These are phyloP conservation scores for Xerocomellus amylosporus DNA, from an alignment of 768 basidiomycete species.

Conservation along the genomic window DNA sequence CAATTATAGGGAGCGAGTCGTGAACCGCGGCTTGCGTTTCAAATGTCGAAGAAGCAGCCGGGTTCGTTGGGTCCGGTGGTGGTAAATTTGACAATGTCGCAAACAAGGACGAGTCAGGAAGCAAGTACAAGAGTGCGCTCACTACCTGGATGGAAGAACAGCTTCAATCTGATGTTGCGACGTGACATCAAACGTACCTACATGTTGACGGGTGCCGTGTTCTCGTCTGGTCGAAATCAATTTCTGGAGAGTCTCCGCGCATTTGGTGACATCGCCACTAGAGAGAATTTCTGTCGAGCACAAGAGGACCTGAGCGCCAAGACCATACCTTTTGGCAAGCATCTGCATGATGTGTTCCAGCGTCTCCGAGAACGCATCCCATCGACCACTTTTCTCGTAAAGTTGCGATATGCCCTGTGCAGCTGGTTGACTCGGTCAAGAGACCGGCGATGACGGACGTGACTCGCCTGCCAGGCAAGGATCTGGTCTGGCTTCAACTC, in stretches of 20 bases:
- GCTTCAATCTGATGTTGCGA: background rate
- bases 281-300: background rate
- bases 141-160: slow-evolving; percentile 50
- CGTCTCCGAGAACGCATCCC: slow-evolving; percentile 54
- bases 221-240: slow-evolving; percentile 60
- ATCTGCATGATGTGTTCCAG: slow-evolving; percentile 57
- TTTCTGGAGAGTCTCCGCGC: slow-evolving; percentile 79
- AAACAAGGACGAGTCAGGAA: slow-evolving; percentile 71
- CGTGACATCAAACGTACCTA: slow-evolving; percentile 22
- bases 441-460: slow-evolving; percentile 4
- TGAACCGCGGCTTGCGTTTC: slow-evolving; percentile 60
- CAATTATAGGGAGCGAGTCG: slow-evolving; percentile 65
- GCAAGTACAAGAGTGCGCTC: slow-evolving; percentile 60
- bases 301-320: background rate
- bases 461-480: slow-evolving; percentile 80
- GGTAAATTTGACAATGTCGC: slow-evolving; percentile 63
- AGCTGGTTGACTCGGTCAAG: slow-evolving; percentile 2
- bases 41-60: slow-evolving; percentile 57
- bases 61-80: slow-evolving; percentile 72
- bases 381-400: slow-evolving; percentile 62
- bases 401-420: slow-evolving; percentile 67
- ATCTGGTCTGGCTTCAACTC: slow-evolving; percentile 61
- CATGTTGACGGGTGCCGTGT: slow-evolving; percentile 61
- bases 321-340: slow-evolving; percentile 55
- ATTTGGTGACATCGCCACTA: slow-evolving; percentile 75